These are phyloP conservation scores for Graphiopsis chlorocephala DNA, from an alignment of 2,329 filamentous ascomycete genomes.

Conservation along the genomic window DNA sequence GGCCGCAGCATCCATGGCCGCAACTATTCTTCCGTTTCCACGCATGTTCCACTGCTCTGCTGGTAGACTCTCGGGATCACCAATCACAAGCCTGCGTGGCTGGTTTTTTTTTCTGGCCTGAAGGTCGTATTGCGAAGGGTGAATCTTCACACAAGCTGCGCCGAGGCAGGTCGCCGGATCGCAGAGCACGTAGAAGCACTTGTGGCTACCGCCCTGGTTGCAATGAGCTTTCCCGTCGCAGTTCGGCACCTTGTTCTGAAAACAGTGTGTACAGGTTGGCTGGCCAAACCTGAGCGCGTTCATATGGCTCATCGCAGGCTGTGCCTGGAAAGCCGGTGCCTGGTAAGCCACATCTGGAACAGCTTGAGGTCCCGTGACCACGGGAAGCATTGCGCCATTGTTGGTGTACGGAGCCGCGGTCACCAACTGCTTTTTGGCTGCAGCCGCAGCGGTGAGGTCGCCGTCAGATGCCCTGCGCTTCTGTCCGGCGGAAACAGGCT, in stretches of 20 bases:
- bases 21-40: background rate
- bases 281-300: background rate
- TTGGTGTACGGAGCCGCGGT: background rate
- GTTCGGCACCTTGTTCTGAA: background rate
- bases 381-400: background rate
- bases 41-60: background rate
- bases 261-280: background rate
- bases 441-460: background rate
- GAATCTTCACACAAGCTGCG: background rate
- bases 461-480: background rate
- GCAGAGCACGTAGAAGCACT: constrained; percentile 5
- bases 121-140: constrained; percentile 1
- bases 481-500: background rate
- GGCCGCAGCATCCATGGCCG: background rate
- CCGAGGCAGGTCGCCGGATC: background rate
- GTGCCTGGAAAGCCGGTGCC: background rate
- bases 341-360: background rate
- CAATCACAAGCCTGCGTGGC: background rate
- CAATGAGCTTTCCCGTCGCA: constrained; percentile 7
- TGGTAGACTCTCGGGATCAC: background rate
- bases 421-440: background rate
- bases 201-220: background rate
- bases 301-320: background rate
- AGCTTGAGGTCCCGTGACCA: background rate
- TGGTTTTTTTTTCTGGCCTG: background rate